Base-by-base conservation (phyloP, 2,329 filamentous ascomycete species). In the Coniochaeta pulveracea region DNA sequence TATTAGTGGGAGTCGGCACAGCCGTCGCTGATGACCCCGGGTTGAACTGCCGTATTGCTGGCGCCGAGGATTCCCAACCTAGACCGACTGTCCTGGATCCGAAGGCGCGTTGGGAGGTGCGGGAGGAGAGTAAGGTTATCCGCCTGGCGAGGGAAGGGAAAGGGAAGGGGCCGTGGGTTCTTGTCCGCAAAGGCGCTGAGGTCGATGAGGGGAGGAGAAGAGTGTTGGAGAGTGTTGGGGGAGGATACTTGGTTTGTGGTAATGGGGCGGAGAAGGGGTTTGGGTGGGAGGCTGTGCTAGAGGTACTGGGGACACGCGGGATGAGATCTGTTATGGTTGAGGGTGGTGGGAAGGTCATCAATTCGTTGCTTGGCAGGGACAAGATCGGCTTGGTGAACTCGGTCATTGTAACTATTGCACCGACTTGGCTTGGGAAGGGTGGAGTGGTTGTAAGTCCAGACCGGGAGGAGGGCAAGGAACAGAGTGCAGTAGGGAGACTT, bases 281-380 rank as follows among this genome's bases (percentile, higher is more conserved):
- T 40, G 55, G 63, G 12, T 93, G 85, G 85, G 54, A 54, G 9
- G 63, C 66, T 25, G 68, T 93, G 11, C 56, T 93, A 19, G 55
- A 55, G 12, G 59, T 63, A 4, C 54, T 93, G n/a, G 43, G 46
- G 21, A 52, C 50, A 1, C 65, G 81, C 44, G 76, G 76, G 2
- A 59, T 94, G 27, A 55, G 58, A 34, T 94, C 85, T 50, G 65
- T 95, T 37, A 95, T 95, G 89, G 69, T 96, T 31, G 89, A 96
- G 54, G 89, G 89, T 0, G 89, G 89, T 9, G 88, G 73, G 1
- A 63, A 66, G 9, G 76, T 95, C 21, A 85, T 96, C 50, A 93
- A 91, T 50, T 73, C 80, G 23, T 58, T 96, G 12, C 64, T 96
- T n/a, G 63, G 69, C 24, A 64, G 71, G 3, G 60, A 61, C 18